Evolutionary conservation across 2,329 filamentous ascomycete species (phyloP).

Genomic region (Tolypocladium amazonense): DNA sequence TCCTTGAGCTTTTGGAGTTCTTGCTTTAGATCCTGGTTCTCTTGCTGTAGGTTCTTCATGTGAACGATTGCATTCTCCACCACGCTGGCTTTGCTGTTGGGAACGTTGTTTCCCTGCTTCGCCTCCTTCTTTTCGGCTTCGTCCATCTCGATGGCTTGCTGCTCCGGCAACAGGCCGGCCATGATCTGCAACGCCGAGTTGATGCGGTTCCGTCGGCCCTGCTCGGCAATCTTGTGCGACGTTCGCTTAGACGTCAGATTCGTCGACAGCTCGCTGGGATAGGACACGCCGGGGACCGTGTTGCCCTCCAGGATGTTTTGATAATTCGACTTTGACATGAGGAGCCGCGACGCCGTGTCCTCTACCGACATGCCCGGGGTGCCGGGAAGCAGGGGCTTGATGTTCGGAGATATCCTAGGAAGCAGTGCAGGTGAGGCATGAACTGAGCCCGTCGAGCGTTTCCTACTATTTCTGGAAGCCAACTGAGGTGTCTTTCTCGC

Average conservation of each 20-base stretch:
- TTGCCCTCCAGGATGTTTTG: conserved; percentile 95
- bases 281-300: conserved; percentile 77
- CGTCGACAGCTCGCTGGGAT: conserved; percentile 82
- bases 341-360: conserved; percentile 57
- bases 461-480: conserved; percentile 50
- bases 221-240: conserved; percentile 95
- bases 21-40: conserved; percentile 58
- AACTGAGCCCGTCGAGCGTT: conserved; percentile 62
- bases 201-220: conserved; percentile 88
- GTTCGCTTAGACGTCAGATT: conserved; percentile 94
- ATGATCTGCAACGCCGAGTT: conserved; percentile 91
- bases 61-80: conserved; percentile 97
- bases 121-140: conserved; percentile 37
- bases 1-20: conserved; percentile 33
- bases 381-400: conserved; percentile 77
- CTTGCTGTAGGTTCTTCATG: conserved; percentile 73
- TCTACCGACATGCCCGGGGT: conserved; percentile 40
- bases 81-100: conserved; percentile 88
- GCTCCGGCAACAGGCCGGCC: conserved; percentile 67
- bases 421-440: conserved; percentile 79
- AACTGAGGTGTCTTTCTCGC: conserved; percentile 44
- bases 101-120: conserved; percentile 39
- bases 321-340: conserved; percentile 95
- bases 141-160: conserved; percentile 27
- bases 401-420: conserved; percentile 85